Conservation (phyloP, 2,329 filamentous ascomycete species). For the Helicocarpus griseus region DNA sequence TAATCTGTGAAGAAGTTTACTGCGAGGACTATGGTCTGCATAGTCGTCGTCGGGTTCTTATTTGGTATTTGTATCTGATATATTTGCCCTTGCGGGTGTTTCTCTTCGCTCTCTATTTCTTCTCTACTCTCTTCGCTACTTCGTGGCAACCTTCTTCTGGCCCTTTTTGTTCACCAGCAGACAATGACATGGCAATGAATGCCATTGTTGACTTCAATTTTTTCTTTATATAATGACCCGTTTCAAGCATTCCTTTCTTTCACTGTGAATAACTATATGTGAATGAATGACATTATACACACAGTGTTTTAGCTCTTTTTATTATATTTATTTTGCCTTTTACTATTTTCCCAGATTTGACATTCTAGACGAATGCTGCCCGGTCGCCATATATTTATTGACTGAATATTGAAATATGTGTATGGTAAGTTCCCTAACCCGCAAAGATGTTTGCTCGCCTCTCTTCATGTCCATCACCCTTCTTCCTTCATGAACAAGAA, state of each 20-base stretch:
- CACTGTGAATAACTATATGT: neutral
- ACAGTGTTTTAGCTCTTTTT: neutral
- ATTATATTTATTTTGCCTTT: no score
- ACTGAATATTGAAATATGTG: neutral
- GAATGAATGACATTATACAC: neutral
- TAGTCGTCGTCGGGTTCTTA: no score
- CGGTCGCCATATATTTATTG: neutral
- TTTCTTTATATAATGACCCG: neutral
- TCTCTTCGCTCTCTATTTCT: no score
- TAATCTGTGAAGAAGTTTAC: no score
- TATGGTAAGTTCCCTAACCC: neutral
- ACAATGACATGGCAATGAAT: conserved; percentile 1
- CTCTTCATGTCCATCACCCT: neutral
- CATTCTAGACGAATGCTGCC: neutral
- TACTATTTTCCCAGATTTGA: neutral
- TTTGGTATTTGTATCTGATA: no score
- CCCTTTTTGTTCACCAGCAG: neutral
- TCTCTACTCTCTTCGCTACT: neutral
- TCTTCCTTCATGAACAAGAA: neutral
- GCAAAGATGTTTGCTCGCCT: neutral
- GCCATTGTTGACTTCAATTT: neutral
- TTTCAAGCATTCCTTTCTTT: neutral
- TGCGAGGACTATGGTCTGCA: no score
- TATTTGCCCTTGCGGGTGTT: no score
- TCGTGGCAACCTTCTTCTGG: neutral